Conservation (phyloP, 2,329 filamentous ascomycete genomes). For the Venturia carpophila region DNA sequence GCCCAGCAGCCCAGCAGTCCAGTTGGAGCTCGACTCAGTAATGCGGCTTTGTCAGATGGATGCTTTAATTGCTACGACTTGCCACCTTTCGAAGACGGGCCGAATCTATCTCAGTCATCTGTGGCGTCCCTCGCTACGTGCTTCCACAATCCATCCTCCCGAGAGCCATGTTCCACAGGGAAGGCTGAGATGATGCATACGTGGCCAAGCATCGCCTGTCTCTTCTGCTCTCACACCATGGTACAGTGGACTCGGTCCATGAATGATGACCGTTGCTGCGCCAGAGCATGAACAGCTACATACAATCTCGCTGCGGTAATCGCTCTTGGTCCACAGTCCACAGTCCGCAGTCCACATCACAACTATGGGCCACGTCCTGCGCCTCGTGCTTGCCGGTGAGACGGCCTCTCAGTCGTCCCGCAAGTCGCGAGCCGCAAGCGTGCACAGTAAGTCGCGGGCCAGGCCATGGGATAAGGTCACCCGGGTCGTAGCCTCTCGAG, state of each 20-base stretch:
- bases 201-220: not conserved
- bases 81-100: not conserved
- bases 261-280: no score
- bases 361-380: no score
- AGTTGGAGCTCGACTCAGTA: not conserved
- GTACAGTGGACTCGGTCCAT: no score
- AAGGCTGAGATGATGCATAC: conserved; percentile 6
- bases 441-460: not conserved
- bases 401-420: not conserved
- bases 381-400: not conserved
- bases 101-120: not conserved
- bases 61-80: conserved; percentile 1
- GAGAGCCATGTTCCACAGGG: conserved; percentile 5
- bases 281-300: no score
- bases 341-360: no score
- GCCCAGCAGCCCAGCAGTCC: no score
- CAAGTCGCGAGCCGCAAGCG: not conserved
- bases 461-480: not conserved
- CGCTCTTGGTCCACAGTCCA: no score
- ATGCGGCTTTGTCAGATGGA: conserved; percentile 9
- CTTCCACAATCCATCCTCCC: not conserved
- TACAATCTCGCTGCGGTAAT: no score
- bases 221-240: not conserved
- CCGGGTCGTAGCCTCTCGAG: no score
- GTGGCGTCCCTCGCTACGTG: not conserved